phyloP scores from a whole-genome alignment of 441 rosid species.

The Aleurites moluccanus region DNA sequence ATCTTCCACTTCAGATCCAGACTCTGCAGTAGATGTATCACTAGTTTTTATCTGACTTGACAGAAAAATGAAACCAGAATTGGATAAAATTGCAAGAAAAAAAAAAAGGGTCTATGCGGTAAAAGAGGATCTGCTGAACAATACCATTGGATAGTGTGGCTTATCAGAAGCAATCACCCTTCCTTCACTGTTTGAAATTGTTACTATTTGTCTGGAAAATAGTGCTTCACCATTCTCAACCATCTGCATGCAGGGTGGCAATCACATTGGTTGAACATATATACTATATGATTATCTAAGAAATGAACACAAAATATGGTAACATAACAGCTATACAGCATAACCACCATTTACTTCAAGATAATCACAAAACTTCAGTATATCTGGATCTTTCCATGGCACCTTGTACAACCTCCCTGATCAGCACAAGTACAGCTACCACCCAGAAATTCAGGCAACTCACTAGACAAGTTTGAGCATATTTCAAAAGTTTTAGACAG shows the following conservation, averaged over 20 bases:
- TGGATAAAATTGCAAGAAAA: constrained; percentile 19
- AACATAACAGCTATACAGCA: constrained; percentile 16
- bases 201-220: constrained; percentile 85
- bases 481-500: constrained; percentile 17
- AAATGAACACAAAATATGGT: constrained; percentile 6
- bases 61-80: constrained; percentile 4
- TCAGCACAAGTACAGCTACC: constrained; percentile 89
- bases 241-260: constrained; percentile 36
- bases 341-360: not conserved
- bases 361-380: constrained; percentile 56
- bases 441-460: constrained; percentile 92
- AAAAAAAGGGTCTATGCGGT: constrained; percentile 13
- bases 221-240: constrained; percentile 77
- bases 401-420: constrained; percentile 97
- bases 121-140: constrained; percentile 9
- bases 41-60: constrained; percentile 67
- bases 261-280: not conserved
- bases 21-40: constrained; percentile 96
- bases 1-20: constrained; percentile 98
- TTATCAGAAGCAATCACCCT: constrained; percentile 73
- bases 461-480: constrained; percentile 47
- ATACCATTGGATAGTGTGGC: constrained; percentile 66
- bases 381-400: constrained; percentile 90
- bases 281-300: not conserved
- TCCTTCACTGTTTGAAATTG: constrained; percentile 78